Conservation (phyloP, 768 basidiomycete species). For the Kwoniella pini region DNA sequence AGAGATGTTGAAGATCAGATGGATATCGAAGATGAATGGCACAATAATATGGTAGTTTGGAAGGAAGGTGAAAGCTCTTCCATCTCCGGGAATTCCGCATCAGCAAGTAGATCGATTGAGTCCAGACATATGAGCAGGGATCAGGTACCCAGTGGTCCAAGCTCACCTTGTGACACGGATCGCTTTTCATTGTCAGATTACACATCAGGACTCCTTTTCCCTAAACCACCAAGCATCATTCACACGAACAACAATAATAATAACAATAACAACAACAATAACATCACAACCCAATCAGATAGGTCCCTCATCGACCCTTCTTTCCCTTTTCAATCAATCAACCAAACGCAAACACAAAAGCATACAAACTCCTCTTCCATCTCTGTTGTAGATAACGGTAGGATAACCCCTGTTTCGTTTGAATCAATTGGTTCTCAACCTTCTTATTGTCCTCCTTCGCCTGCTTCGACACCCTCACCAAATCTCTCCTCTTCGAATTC, state of each 20-base stretch:
- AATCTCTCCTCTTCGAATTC: slow-evolving; percentile 12
- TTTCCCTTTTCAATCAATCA: slow-evolving; percentile 16
- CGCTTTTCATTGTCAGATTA: slow-evolving; percentile 18
- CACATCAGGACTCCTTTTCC: slow-evolving; percentile 11
- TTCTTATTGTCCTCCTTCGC: slow-evolving; percentile 22
- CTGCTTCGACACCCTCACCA: slow-evolving; percentile 21
- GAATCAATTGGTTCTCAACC: slow-evolving; percentile 7
- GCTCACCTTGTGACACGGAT: slow-evolving; percentile 23
- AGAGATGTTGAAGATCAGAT: background rate
- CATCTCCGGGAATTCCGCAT: background rate
- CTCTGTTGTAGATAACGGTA: background rate
- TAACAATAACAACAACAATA: slow-evolving; percentile 8
- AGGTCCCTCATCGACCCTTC: slow-evolving; percentile 16
- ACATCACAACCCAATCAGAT: slow-evolving; percentile 13
- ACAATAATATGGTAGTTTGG: slow-evolving; percentile 11
- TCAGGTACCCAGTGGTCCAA: slow-evolving; percentile 17
- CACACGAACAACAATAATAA: background rate
- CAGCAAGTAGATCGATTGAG: background rate
- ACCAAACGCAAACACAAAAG: background rate
- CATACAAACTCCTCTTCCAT: background rate
- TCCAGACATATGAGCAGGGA: slow-evolving; percentile 12
- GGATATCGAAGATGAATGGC: slow-evolving; percentile 9
- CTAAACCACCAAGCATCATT: slow-evolving; percentile 16
- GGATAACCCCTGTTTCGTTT: slow-evolving; percentile 13
- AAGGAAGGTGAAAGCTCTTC: slow-evolving; percentile 3